Evolutionary conservation across 352 stramenopile species (phyloP).

Genomic region (Globisporangium camurandrum): DNA sequence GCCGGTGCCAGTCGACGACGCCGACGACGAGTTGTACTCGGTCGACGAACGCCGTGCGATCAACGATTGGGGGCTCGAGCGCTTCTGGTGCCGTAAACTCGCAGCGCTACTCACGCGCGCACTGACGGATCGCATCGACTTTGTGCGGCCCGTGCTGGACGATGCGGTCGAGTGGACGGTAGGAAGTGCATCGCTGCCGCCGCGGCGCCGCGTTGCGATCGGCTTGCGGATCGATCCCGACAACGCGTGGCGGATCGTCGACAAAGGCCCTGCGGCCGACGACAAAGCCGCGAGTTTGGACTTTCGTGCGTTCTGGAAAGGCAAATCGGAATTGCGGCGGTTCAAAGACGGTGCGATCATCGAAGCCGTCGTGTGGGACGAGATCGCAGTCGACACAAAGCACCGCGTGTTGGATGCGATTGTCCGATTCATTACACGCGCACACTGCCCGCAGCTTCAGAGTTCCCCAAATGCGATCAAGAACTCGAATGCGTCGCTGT

Average conservation of each 20-base stretch:
- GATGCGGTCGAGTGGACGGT: constrained; percentile 45
- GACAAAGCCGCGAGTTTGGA: constrained; percentile 49
- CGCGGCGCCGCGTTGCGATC: constrained; percentile 55
- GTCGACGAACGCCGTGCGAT: constrained; percentile 61
- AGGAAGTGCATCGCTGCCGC: constrained; percentile 26
- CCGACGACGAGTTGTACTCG: constrained; percentile 52
- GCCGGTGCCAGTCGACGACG: constrained; percentile 35
- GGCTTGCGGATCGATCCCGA: constrained; percentile 76
- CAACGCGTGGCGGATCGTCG: constrained; percentile 75
- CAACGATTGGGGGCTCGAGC: constrained; percentile 69
- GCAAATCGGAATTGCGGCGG: constrained; percentile 81
- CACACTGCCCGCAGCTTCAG: constrained; percentile 52
- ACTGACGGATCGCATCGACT: constrained; percentile 57
- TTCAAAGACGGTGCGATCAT: constrained; percentile 89
- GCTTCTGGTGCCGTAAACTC: constrained; percentile 60
- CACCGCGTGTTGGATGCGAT: constrained; percentile 68
- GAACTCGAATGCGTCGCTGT: constrained; percentile 68
- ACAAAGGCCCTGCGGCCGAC: constrained; percentile 85
- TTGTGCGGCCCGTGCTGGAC: constrained; percentile 45
- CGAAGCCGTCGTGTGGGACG: constrained; percentile 86
- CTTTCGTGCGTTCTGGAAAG: constrained; percentile 88
- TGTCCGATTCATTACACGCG: constrained; percentile 62
- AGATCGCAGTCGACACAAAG: constrained; percentile 56
- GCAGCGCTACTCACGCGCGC: constrained; percentile 36
- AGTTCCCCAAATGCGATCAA: constrained; percentile 39